Conservation (phyloP, 2,329 filamentous ascomycete genomes). For the Cadophora malorum region DNA sequence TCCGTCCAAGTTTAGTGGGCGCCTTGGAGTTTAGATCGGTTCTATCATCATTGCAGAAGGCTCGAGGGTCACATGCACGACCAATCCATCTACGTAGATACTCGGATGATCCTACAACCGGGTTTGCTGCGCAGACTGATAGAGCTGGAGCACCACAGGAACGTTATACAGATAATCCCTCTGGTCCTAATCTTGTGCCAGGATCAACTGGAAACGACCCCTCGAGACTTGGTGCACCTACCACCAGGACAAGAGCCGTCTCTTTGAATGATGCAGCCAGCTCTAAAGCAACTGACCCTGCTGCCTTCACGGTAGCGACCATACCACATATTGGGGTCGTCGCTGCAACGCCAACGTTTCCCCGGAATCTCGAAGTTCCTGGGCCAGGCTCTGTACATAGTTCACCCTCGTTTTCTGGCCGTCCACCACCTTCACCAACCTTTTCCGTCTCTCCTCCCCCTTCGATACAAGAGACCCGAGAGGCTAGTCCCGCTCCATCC, state of each 20-base stretch:
- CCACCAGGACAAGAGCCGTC: slow-evolving; percentile 40
- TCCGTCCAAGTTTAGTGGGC: slow-evolving; percentile 90
- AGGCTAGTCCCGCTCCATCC: slow-evolving; percentile 43
- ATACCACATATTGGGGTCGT: slow-evolving; percentile 44
- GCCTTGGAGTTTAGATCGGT: slow-evolving; percentile 93
- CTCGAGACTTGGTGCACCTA: slow-evolving; percentile 27
- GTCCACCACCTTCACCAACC: slow-evolving; percentile 48
- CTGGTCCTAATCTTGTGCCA: slow-evolving; percentile 49
- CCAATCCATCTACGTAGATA: slow-evolving; percentile 73
- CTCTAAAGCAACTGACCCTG: slow-evolving; percentile 32
- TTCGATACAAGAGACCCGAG: slow-evolving; percentile 41
- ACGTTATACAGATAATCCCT: slow-evolving; percentile 47
- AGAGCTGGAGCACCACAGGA: slow-evolving; percentile 46
- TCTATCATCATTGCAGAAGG: slow-evolving; percentile 83
- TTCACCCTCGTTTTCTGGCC: slow-evolving; percentile 39
- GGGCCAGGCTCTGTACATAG: slow-evolving; percentile 30
- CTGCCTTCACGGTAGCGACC: slow-evolving; percentile 39
- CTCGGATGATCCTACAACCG: slow-evolving; percentile 60
- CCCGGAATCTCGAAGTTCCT: slow-evolving; percentile 40
- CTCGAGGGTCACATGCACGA: slow-evolving; percentile 75
- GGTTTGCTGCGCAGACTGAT: slow-evolving; percentile 43
- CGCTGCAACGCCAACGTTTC: slow-evolving; percentile 50
- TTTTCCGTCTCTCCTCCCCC: slow-evolving; percentile 41
- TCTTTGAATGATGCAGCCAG: slow-evolving; percentile 43
- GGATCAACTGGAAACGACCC: slow-evolving; percentile 37